Evolutionary conservation across 805 yeast species (phyloP), one percentile per base, ranked within the genome.

Genomic region (Saccharomycopsis sp.): DNA sequence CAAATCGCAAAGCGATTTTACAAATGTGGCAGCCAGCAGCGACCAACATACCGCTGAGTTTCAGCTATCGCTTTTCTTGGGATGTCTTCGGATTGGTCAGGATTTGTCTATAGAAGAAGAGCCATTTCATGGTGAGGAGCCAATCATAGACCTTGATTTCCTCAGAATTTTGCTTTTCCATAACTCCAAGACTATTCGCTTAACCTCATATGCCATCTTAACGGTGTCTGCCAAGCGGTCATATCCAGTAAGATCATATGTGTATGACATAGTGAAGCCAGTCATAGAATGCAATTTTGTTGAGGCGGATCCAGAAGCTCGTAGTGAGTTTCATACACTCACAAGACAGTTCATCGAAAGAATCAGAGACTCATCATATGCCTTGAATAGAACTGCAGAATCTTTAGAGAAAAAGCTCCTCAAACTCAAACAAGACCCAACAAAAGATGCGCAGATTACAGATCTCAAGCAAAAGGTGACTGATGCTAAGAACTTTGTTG

Each of bases 301-400:
- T n/a, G 95, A 88, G 59, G 74, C 79, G 18, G 82, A 85, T 57
- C 75, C 89, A 15, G 91, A 87, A 60, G 75, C 80, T 0, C 75
- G 97, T 65, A 84, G 84, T 62, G 83, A 81, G 51, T 81, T 88
- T 54, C 74, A 76, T 24, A 83, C 92, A 2, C 65, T 81, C 16
- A 70, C 91, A 57, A 78, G 85, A 56, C 81, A 78, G 57, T 84
- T 91, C 62, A 66, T 89, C 12, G 68, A 77, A 29, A 75, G 97
- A 63, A 69, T 88, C 16, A 77, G 87, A 62, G 94, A 86, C 55
- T 87, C 91, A 0, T 70, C 85, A 1, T 83, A 85, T 67, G 79
- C 83, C 0, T 63, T 81, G 24, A 66, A 77, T 21, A 77, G 89
- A 64, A 86, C 83, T 53, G 71, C 74, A 0, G 68, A 65, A n/a